These are phyloP conservation scores for Parastagonospora avenae DNA, from an alignment of 2,329 filamentous ascomycete genomes.

Conservation along the genomic window DNA sequence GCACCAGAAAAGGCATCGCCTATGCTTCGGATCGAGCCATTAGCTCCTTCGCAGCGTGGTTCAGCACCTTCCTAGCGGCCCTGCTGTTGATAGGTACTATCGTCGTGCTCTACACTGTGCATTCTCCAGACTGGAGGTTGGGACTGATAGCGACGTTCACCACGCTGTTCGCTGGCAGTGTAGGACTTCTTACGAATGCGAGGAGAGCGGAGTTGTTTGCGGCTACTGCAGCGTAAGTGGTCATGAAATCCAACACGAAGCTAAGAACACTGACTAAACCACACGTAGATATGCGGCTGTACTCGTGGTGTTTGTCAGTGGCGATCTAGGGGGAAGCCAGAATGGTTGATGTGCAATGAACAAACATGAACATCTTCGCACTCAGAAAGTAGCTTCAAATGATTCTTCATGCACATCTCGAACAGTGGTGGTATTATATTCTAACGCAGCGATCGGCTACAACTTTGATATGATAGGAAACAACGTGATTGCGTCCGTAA, in stretches of 20 bases:
- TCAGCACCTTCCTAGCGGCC: slow-evolving; percentile 16
- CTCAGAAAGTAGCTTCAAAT: too few species aligned
- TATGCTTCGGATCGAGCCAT: slow-evolving; percentile 18
- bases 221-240: slow-evolving; percentile 18
- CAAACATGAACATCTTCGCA: too few species aligned
- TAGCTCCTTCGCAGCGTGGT: slow-evolving; percentile 11
- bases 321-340: slow-evolving; percentile 17
- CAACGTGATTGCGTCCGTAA: too few species aligned
- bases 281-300: slow-evolving; percentile 19
- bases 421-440: too few species aligned
- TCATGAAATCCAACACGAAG: neutral
- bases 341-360: too few species aligned
- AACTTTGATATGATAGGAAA: too few species aligned
- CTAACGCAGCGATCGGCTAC: too few species aligned
- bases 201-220: slow-evolving; percentile 21
- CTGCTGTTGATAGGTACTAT: slow-evolving; percentile 22
- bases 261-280: neutral
- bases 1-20: slow-evolving; percentile 9
- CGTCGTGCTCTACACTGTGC: slow-evolving; percentile 14
- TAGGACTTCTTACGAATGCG: slow-evolving; percentile 20
- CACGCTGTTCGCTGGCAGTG: slow-evolving; percentile 18
- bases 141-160: slow-evolving; percentile 15
- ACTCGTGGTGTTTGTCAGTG: slow-evolving; percentile 23
- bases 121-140: slow-evolving; percentile 6
- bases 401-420: too few species aligned